Percentiles rank a stretch among this genome's conserved stretches.
Conservation (phyloP, 176 grass and related monocot species). For the Phoenix roebelenii region DNA sequence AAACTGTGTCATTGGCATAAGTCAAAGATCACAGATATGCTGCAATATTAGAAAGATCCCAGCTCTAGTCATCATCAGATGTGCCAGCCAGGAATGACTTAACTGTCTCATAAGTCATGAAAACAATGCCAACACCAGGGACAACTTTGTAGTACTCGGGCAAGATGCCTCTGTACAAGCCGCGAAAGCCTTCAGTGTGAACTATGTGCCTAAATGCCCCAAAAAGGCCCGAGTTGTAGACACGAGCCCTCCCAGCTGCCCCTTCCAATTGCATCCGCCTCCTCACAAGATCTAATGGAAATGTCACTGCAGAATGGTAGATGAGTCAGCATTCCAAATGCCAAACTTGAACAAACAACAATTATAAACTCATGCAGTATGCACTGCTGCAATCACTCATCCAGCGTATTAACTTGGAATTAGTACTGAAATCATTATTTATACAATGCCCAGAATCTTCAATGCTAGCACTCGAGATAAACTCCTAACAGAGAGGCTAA, state of each 20-base stretch:
- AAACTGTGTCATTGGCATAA: too few relatives aligned
- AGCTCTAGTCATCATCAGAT: conserved; percentile 34
- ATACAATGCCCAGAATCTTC: too few relatives aligned
- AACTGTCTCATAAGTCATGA: conserved; percentile 87
- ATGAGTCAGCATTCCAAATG: too few relatives aligned
- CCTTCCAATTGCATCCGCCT: conserved; percentile 89
- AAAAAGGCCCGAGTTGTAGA: conserved; percentile 64
- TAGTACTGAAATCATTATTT: too few relatives aligned
- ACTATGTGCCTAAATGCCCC: conserved; percentile 79
- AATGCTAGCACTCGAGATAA: too few relatives aligned
- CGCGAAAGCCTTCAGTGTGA: conserved; percentile 51
- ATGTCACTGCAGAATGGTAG: conserved; percentile 52
- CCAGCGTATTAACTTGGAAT: too few relatives aligned
- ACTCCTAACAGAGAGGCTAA: too few relatives aligned
- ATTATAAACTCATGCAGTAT: too few relatives aligned
- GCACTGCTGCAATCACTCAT: too few relatives aligned
- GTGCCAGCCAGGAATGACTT: conserved; percentile 45
- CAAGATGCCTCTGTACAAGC: conserved; percentile 94
- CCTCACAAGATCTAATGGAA: conserved; percentile 85
- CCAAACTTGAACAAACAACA: too few relatives aligned
- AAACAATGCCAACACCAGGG: conserved; percentile 81
- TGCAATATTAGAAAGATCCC: too few relatives aligned
- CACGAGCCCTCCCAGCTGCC: conserved; percentile 58
- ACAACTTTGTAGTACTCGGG: conserved; percentile 95
- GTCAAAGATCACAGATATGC: too few relatives aligned